These are phyloP conservation scores for Cryptococcus floricola DNA, from an alignment of 1,284 basidiomycete species.

Conservation along the genomic window DNA sequence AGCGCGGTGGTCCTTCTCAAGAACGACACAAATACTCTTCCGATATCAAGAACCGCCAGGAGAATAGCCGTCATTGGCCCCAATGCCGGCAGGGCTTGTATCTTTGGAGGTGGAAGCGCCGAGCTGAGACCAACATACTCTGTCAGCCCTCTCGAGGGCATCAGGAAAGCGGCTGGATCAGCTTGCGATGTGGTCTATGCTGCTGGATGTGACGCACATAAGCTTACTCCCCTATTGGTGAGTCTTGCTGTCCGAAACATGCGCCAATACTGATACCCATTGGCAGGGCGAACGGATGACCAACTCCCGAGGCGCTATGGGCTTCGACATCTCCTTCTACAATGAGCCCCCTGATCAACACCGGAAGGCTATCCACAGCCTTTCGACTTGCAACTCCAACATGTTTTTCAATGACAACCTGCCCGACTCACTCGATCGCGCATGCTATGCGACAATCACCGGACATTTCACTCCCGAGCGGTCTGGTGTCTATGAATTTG, in stretches of 20 bases:
- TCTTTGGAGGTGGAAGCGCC: slow-evolving; percentile 73
- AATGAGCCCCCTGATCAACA: too few relatives aligned
- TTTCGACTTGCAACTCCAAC: not conserved
- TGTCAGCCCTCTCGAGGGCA: slow-evolving; percentile 66
- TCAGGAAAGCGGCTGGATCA: slow-evolving; percentile 34
- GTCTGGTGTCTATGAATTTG: slow-evolving; percentile 59
- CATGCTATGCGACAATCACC: slow-evolving; percentile 26
- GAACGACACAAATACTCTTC: slow-evolving; percentile 22
- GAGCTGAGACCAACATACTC: slow-evolving; percentile 68
- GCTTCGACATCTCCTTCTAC: not conserved
- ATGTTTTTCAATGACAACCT: slow-evolving; percentile 39
- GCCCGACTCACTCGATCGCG: slow-evolving; percentile 50
- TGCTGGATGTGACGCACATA: slow-evolving; percentile 5
- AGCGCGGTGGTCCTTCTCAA: slow-evolving; percentile 56
- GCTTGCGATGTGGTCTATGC: slow-evolving; percentile 6
- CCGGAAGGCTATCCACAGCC: not conserved
- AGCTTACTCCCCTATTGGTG: too few relatives aligned
- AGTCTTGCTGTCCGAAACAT: slow-evolving; percentile 46
- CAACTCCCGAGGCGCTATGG: slow-evolving; percentile 24
- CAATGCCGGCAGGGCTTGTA: slow-evolving; percentile 64
- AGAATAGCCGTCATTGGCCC: slow-evolving; percentile 67
- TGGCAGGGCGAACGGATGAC: slow-evolving; percentile 26
- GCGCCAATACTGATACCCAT: slow-evolving; percentile 59
- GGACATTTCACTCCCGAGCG: not conserved
- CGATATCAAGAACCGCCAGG: slow-evolving; percentile 53